phyloP scores from a whole-genome alignment of 2,329 filamentous ascomycete species.

The Cladophialophora carrionii region DNA sequence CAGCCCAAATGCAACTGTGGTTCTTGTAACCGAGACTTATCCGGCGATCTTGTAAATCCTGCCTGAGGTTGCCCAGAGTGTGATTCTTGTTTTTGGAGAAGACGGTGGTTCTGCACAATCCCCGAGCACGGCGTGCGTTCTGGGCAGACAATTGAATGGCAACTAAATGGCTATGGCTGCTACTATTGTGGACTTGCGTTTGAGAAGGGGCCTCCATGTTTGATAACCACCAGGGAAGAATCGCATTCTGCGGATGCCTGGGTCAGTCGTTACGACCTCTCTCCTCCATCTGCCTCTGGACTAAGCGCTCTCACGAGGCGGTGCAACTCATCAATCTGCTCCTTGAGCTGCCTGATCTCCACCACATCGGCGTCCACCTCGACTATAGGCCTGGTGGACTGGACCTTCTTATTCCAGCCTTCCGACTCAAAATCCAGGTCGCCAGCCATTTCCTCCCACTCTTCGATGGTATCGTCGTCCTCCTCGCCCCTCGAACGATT shows the following conservation, averaged over 20 bases:
- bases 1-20: too few species aligned
- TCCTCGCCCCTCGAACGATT: conserved; percentile 81
- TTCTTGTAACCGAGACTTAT: too few species aligned
- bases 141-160: too few species aligned
- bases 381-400: conserved; percentile 76
- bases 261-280: background rate
- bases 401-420: conserved; percentile 81
- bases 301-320: conserved; percentile 46
- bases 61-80: too few species aligned
- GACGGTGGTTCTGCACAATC: too few species aligned
- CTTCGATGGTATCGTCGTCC: conserved; percentile 85
- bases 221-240: background rate
- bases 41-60: too few species aligned
- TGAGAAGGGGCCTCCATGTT: too few species aligned
- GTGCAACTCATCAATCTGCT: conserved; percentile 65
- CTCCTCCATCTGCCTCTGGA: conserved; percentile 17
- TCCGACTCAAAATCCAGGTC: conserved; percentile 79
- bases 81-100: too few species aligned
- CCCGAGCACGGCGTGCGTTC: too few species aligned
- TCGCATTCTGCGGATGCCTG: background rate
- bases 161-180: too few species aligned
- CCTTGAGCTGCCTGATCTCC: conserved; percentile 57
- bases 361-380: conserved; percentile 75
- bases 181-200: too few species aligned
- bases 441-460: conserved; percentile 83